Base-by-base conservation (phyloP, 2,329 filamentous ascomycete species). In the Apiospora saccharicola region DNA sequence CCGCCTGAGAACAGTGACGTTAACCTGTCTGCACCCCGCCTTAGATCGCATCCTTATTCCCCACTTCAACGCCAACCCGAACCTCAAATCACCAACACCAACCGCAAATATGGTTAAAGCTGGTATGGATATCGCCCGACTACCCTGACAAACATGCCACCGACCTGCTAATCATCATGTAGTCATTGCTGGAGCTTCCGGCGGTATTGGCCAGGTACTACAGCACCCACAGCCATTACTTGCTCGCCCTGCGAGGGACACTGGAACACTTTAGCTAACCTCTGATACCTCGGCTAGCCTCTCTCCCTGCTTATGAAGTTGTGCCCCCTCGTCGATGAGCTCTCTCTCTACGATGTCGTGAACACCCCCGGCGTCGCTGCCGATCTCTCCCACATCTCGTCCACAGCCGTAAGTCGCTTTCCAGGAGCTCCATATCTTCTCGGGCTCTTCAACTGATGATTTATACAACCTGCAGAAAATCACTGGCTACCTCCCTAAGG, bases 281-380 rank as follows among this genome's bases (percentile, higher is more conserved):
- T 24, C 43, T 44, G 43, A 30, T 49, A 64, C 64, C 68, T 67
- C 68, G 37, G 57, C 22, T 81, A 98, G 95, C 96, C 96, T 78
- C 90, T 99, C 80, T 99, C 96, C 77, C 94, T 99, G 78, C 93
- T 99, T 79, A 90, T 98, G 83, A 99, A 99, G 91, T 91, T 93
- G 77, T 94, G 89, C 81, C 93, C 95, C 76, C 91, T 94, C 81
- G 89, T 99, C 80, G 93, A 96, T 80, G 94, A 98, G 88, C 94
- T 99, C 80, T 89, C 95, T 74, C 93, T 99, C 79, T 99, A 98
- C 89, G 96, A 99, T 97, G 95, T 99, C 77, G 96, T 98, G 85
- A 98, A 98, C 90, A 97, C 95, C 69, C 95, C 95, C 79, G 96
- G 96, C 85, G 96, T 99, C 81, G 94, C 95, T 76, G 92, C 96